phyloP scores from a whole-genome alignment of 2,329 filamentous ascomycete species.

The Neurospora crassa region DNA sequence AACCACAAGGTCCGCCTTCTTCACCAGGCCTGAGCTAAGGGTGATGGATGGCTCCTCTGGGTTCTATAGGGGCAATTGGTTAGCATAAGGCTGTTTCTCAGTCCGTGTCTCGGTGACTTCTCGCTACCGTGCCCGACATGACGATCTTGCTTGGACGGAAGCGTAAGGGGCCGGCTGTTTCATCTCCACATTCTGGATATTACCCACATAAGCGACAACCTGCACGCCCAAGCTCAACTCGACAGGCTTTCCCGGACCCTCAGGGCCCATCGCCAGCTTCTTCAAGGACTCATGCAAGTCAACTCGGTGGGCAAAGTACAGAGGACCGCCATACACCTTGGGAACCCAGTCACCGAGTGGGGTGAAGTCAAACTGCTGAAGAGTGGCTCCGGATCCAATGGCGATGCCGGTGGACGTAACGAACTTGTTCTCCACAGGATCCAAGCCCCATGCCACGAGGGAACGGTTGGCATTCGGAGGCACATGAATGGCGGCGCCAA shows the following conservation, averaged over 20 bases:
- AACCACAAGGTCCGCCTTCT: conserved; percentile 30
- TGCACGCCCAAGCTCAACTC: conserved; percentile 16
- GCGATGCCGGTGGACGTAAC: conserved; percentile 17
- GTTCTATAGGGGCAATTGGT: conserved; percentile 11
- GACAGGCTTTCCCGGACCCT: conserved; percentile 19
- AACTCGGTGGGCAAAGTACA: conserved; percentile 30
- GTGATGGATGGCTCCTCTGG: conserved; percentile 19
- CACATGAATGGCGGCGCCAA: conserved; percentile 30
- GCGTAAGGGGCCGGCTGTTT: background rate
- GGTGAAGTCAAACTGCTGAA: conserved; percentile 12
- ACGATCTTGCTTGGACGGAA: background rate
- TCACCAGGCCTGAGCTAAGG: conserved; percentile 20
- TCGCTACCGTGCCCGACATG: background rate
- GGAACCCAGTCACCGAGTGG: conserved; percentile 12
- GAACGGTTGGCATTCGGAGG: conserved; percentile 28
- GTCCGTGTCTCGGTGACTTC: background rate
- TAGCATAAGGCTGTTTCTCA: background rate
- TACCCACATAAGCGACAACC: conserved; percentile 22
- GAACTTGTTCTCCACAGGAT: conserved; percentile 20
- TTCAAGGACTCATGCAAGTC: conserved; percentile 29
- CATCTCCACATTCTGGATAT: background rate
- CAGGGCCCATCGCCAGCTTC: conserved; percentile 22
- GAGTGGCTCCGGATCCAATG: conserved; percentile 18
- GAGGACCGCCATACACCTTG: conserved; percentile 21
- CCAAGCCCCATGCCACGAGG: conserved; percentile 27